Base-by-base conservation (phyloP, 2,329 filamentous ascomycete genomes). In the Colletotrichum godetiae region DNA sequence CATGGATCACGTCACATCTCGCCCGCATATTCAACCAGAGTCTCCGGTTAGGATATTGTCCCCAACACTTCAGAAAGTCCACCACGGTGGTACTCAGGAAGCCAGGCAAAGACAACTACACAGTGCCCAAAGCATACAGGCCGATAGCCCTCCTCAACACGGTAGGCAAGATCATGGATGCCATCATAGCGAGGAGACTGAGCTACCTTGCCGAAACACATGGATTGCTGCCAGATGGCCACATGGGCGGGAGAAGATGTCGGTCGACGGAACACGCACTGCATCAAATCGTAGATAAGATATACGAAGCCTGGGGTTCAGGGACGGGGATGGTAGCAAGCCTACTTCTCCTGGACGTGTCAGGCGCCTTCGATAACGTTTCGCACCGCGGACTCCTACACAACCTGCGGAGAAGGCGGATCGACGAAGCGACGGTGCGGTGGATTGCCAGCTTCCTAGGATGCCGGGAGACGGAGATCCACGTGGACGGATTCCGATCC, bases 311-410 rank as follows among this genome's bases (percentile, higher is more conserved):
- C 55, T 74, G 29, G 72, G 37, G 35, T 11, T 12, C 15, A 22
- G 29, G 42, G 3, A 12, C 67, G 19, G 68, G 66, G 13, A 66
- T 74, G 56, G 72, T 75, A 15, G 63, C 67, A 8, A 65, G 63
- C 15, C 68, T 76, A 11, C 68, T 76, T 10, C 64, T 75, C 1
- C 72, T 77, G 5, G 68, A 77, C 35, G 56, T 77, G 10, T 74
- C 62, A 3, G 68, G 75, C 4, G 72, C 74, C 1, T 76, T 69
- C 29, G 63, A 77, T 35, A 76, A 75, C 52, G 62, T 76, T 5
- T 76, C 66, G 13, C 55, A 68, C 33, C n/a, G 63, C n/a, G 31
- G 68, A 64, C 69, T 77, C 8, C 72, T 78, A 2, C 52, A 76
- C 19, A 76, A 73, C 58, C 64, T 76, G 12, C 53, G 68, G 22